Evolutionary conservation across 495 filamentous ascomycete genomes (phyloP), one percentile per base, ranked within the genome.

Genomic region (Cladorrhinum samala): DNA sequence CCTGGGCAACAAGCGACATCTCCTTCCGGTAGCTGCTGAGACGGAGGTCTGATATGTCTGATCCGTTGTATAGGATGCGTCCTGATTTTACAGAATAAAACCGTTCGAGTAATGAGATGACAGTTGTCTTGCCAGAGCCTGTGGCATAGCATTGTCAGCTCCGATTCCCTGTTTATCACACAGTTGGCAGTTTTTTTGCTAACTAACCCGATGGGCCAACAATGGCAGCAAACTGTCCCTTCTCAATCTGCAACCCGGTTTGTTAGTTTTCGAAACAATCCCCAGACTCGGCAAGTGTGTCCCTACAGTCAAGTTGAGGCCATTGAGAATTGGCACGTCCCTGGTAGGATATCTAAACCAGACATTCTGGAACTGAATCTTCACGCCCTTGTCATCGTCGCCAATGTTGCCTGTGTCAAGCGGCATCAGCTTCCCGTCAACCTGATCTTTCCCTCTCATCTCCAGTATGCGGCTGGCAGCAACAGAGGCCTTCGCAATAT

Each of bases 111-210:
- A 89, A 65, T 7, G 81, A 82, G 23, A 89, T 77, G 13, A 86
- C 68, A 2, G 83, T 89, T 3, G 81, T 85, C 63, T 92, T 92
- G 0, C 88, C 88, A 46, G 78, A 88, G 33, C 88, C 88, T 46
- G 69, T 74, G 5, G 7, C 6, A 14, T 37, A 7, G 14, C 85
- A 2, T 17, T 27, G 49, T 68, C 17, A 67, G 56, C 24, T 37
- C 6, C 19, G n/a, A 25, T 5, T 21, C 6, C 16, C 13, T 9
- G 25, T 13, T 1, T 3, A 16, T 25, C 7, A 20, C n/a, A n/a
- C n/a, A n/a, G n/a, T n/a, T n/a, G n/a, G n/a, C n/a, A n/a, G n/a
- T n/a, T n/a, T n/a, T n/a, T n/a, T n/a, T n/a, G n/a, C n/a, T 42
- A 8, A 52, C 61, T 46, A 63, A 72, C 72, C 72, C 17, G 71